phyloP scores from a whole-genome alignment of 1,284 basidiomycete species.

The Mycosarcoma mackinlayi region DNA sequence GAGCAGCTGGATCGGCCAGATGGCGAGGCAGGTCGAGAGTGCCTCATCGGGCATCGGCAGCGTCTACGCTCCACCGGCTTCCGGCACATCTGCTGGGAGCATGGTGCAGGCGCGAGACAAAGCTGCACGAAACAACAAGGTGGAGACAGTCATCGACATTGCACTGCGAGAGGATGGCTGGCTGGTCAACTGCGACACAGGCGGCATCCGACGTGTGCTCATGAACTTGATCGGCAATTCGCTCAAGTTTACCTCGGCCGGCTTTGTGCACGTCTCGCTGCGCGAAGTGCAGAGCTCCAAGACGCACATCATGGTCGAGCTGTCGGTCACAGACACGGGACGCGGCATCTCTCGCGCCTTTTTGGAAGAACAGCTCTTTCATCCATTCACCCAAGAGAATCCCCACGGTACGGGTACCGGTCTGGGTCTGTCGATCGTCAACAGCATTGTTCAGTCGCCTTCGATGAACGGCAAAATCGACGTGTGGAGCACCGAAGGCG shows the following conservation, averaged over 20 bases:
- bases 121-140: constrained; percentile 69
- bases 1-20: constrained; percentile 92
- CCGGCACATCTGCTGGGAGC: constrained; percentile 3
- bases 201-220: constrained; percentile 87
- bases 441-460: constrained; percentile 87
- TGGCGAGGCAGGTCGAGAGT: constrained; percentile 75
- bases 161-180: constrained; percentile 81
- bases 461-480: constrained; percentile 85
- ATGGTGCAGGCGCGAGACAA: constrained; percentile 35
- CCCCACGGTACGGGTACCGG: constrained; percentile 91
- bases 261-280: constrained; percentile 86
- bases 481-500: constrained; percentile 85
- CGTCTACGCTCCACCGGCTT: constrained; percentile 80
- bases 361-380: constrained; percentile 87
- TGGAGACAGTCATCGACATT: constrained; percentile 90
- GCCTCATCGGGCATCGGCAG: constrained; percentile 79
- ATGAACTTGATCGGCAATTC: constrained; percentile 96
- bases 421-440: constrained; percentile 94
- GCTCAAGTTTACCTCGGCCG: constrained; percentile 87
- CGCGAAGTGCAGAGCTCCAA: constrained; percentile 76
- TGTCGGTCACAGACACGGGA: constrained; percentile 88
- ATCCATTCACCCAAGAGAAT: constrained; percentile 91
- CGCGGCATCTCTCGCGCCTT: constrained; percentile 72
- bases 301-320: constrained; percentile 79
- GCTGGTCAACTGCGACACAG: constrained; percentile 88